These are phyloP conservation scores for Trichoderma endophyticum DNA, from an alignment of 2,329 filamentous ascomycete species.

Conservation along the genomic window DNA sequence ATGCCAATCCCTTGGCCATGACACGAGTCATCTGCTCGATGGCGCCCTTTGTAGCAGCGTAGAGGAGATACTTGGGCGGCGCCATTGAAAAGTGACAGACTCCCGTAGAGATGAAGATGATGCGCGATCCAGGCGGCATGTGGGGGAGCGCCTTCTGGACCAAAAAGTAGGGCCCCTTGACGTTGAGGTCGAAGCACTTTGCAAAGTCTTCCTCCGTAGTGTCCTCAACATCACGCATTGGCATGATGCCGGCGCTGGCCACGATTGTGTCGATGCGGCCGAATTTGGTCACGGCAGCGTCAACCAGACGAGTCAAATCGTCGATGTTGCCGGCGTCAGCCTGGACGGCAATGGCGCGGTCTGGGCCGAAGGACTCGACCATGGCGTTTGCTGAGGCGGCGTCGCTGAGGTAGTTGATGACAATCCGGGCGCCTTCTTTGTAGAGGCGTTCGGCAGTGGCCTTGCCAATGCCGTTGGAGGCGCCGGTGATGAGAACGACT, in stretches of 20 bases:
- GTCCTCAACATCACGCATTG: slow-evolving; percentile 46
- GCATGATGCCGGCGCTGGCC: slow-evolving; percentile 52
- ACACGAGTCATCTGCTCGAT: slow-evolving; percentile 57
- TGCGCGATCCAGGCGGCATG: slow-evolving; percentile 46
- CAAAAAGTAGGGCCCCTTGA: slow-evolving; percentile 57
- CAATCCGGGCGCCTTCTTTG: slow-evolving; percentile 53
- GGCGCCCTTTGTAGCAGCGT: slow-evolving; percentile 55
- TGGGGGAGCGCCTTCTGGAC: slow-evolving; percentile 50
- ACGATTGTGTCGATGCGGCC: slow-evolving; percentile 58
- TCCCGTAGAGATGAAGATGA: slow-evolving; percentile 52
- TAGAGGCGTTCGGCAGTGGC: slow-evolving; percentile 56
- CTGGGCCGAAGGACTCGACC: slow-evolving; percentile 45
- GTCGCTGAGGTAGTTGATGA: slow-evolving; percentile 54
- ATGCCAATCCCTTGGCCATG: slow-evolving; percentile 53
- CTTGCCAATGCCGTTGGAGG: slow-evolving; percentile 57
- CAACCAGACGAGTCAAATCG: slow-evolving; percentile 49
- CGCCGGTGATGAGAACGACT: slow-evolving; percentile 50
- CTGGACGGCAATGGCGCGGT: slow-evolving; percentile 51
- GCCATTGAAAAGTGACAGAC: slow-evolving; percentile 38
- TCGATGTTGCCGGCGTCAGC: slow-evolving; percentile 49
- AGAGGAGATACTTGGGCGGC: slow-evolving; percentile 47
- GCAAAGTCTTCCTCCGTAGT: slow-evolving; percentile 53
- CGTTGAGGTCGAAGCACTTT: slow-evolving; percentile 48
- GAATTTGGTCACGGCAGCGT: slow-evolving; percentile 46
- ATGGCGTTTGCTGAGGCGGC: slow-evolving; percentile 45